These are phyloP conservation scores for Huntiella bhutanensis DNA, from an alignment of 2,329 filamentous ascomycete species.

Conservation along the genomic window DNA sequence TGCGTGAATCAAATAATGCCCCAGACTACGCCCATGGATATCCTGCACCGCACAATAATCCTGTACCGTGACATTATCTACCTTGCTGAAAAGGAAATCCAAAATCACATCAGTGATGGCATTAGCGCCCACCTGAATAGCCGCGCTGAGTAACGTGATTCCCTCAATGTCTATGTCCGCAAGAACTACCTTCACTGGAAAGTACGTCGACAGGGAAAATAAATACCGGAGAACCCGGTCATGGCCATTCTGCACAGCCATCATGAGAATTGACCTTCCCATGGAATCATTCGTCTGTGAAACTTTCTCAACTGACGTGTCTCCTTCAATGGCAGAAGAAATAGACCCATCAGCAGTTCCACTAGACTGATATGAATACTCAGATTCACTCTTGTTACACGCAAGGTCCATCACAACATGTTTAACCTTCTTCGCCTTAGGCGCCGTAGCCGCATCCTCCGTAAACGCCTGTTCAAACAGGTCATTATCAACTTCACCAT, in stretches of 20 bases:
- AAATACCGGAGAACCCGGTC: constrained; percentile 61
- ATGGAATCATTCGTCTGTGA: constrained; percentile 49
- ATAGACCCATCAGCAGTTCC: constrained; percentile 61
- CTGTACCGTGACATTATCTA: constrained; percentile 35
- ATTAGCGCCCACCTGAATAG: constrained; percentile 64
- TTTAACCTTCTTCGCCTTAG: constrained; percentile 42
- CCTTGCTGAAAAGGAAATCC: constrained; percentile 43
- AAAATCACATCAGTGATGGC: constrained; percentile 60
- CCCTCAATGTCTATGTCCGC: constrained; percentile 79
- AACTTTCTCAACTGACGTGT: constrained; percentile 64
- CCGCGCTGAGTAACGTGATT: constrained; percentile 74
- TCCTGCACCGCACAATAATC: constrained; percentile 63
- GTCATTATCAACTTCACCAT: constrained; percentile 16
- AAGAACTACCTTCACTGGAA: constrained; percentile 49
- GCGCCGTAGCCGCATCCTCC: constrained; percentile 13
- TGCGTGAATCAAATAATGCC: constrained; percentile 91
- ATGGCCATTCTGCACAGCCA: constrained; percentile 59
- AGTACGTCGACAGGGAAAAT: constrained; percentile 58
- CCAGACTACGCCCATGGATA: constrained; percentile 67
- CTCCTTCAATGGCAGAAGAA: constrained; percentile 58
- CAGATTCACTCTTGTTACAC: constrained; percentile 74
- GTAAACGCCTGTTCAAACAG: constrained; percentile 15
- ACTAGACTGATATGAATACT: constrained; percentile 63
- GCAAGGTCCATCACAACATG: constrained; percentile 78
- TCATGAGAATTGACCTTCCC: constrained; percentile 78